Base-by-base conservation (phyloP, 176 grass and related monocot genomes). In the Stipa capillata region DNA sequence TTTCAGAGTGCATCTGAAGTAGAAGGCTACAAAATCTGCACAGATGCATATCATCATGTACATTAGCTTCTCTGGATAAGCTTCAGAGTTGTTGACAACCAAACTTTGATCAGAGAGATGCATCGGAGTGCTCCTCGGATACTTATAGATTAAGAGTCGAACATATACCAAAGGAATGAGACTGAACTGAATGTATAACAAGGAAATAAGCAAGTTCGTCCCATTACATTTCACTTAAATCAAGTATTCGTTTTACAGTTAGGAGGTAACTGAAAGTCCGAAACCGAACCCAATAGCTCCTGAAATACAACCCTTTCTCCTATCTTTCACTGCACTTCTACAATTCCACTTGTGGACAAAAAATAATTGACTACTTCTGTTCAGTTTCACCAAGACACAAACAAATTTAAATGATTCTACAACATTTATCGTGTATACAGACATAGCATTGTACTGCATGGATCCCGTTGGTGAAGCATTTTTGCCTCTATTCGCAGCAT, bases 1-100 rank as follows among this genome's bases (percentile, higher is more conserved):
- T 44, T 89, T 93, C 65, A 93, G 49, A 1, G 83, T 93, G 18
- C 88, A 86, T 78, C 82, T 97, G 20, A 83, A 84, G 27, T 86
- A 89, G 81, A 65, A 65, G 4, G 4, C 17, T 18, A 37, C 1
- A 48, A 5, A 83, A 64, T 11, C 64, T 66, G 29, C 42, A n/a
- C 47, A 66, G 15, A 24, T 14, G 18, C 48, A 29, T 73, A 39
- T 17, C 23, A 55, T 62, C 23, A 11, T 65, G 43, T 58, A 41
- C 55, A 43, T 44, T 16, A 52, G 8, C 54, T 37, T 37, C 24
- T 33, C 17, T 37, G 27, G n/a, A n/a, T n/a, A 62, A 62, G 40
- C 2, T 77, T 47, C 11, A 32, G 27, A 57, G 37, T 36, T 4
- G 39, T 57, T 27, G 40, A 60, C 14, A 5, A 29, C 28, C 1